Evolutionary conservation across 2,329 filamentous ascomycete species (phyloP).

Genomic region (Moelleriella libera): DNA sequence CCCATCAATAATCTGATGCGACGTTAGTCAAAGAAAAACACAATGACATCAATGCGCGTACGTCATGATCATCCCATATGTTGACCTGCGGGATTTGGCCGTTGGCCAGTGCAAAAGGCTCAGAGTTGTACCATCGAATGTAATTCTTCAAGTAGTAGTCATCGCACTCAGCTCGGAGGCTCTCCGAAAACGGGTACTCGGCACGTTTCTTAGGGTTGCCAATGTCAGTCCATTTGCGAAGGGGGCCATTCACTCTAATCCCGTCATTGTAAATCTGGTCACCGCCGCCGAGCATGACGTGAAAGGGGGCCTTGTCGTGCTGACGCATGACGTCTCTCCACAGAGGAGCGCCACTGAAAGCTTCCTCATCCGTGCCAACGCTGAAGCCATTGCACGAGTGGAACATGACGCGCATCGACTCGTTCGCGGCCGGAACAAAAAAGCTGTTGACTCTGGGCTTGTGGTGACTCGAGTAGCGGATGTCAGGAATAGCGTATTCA

Average conservation of each 20-base stretch:
- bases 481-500: conserved; percentile 59
- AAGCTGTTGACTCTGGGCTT: conserved; percentile 54
- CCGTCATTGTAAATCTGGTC: conserved; percentile 97
- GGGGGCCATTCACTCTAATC: conserved; percentile 70
- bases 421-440: conserved; percentile 66
- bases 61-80: conserved; percentile 93
- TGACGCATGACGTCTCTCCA: conserved; percentile 88
- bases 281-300: conserved; percentile 89
- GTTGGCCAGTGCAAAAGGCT: conserved; percentile 74
- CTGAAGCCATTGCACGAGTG: conserved; percentile 97
- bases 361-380: conserved; percentile 68
- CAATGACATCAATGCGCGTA: conserved; percentile 22
- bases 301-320: conserved; percentile 70
- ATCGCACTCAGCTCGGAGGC: conserved; percentile 72
- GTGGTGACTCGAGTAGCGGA: conserved; percentile 44
- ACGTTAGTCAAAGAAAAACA: conserved; percentile 15
- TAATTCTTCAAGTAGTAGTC: conserved; percentile 89
- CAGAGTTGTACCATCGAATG: conserved; percentile 66
- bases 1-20: conserved; percentile 63
- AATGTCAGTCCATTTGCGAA: conserved; percentile 72
- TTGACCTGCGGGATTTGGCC: conserved; percentile 93
- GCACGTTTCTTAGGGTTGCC: conserved; percentile 72
- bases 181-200: conserved; percentile 61
- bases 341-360: conserved; percentile 79
- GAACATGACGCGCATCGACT: conserved; percentile 98